phyloP scores from a whole-genome alignment of 2,329 filamentous ascomycete genomes.

The Aspergillus nomiae region DNA sequence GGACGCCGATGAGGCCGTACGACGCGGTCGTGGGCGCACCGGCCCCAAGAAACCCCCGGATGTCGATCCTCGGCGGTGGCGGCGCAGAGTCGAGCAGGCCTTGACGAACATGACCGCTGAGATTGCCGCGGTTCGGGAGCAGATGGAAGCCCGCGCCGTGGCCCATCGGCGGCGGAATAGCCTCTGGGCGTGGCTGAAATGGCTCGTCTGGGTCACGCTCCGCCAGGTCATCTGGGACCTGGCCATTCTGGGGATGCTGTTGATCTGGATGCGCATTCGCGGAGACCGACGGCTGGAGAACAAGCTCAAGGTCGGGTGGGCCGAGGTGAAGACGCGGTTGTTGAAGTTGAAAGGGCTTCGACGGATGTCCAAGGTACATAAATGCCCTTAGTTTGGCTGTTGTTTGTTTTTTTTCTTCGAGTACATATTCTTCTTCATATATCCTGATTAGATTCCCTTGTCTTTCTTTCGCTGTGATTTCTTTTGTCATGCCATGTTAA shows the following conservation, averaged over 20 bases:
- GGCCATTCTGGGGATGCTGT: constrained; percentile 48
- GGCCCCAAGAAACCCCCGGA: constrained; percentile 10
- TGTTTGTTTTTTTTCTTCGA: constrained; percentile 13
- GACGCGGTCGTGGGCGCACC: neutral
- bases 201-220: constrained; percentile 67
- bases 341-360: constrained; percentile 28
- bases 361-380: constrained; percentile 24
- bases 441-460: neutral
- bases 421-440: constrained; percentile 4
- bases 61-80: constrained; percentile 64
- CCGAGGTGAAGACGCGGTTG: constrained; percentile 37
- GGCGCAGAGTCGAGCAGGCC: constrained; percentile 78
- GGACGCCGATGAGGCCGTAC: neutral
- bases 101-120: constrained; percentile 89
- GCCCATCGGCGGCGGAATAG: constrained; percentile 68
- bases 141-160: constrained; percentile 76
- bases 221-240: constrained; percentile 77
- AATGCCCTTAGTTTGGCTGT: constrained; percentile 24
- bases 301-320: constrained; percentile 36
- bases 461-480: constrained; percentile 11
- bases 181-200: constrained; percentile 69
- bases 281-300: constrained; percentile 47
- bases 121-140: constrained; percentile 86
- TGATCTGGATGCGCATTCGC: constrained; percentile 45
- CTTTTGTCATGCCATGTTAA: constrained; percentile 7